Percentiles rank a stretch among this genome's conserved stretches.
Evolutionary conservation across 345 rosid species (phyloP).

Genomic region (Linum usitatissimum): DNA sequence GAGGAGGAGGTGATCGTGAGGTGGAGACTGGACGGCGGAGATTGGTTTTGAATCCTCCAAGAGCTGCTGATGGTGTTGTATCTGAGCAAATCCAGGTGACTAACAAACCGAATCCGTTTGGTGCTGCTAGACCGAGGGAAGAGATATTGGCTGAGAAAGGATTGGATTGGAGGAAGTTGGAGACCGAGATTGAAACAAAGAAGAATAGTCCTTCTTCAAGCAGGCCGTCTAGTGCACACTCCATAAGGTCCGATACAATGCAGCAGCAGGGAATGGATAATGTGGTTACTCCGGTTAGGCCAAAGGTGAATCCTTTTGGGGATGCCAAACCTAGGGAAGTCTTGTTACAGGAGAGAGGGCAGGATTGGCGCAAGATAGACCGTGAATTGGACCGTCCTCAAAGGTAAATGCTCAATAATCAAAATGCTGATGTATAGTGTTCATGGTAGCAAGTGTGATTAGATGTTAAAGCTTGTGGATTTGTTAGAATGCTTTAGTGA

Average conservation of each 20-base stretch:
- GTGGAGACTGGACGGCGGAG: conserved; percentile 49
- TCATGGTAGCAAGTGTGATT: neutral
- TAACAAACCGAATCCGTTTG: conserved; percentile 70
- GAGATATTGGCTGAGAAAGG: conserved; percentile 89
- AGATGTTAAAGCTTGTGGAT: no score
- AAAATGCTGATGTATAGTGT: neutral
- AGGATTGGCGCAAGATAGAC: conserved; percentile 92
- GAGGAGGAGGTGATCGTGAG: conserved; percentile 28
- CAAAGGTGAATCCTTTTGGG: conserved; percentile 90
- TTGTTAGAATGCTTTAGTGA: no score
- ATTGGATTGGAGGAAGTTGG: conserved; percentile 83
- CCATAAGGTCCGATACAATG: conserved; percentile 70
- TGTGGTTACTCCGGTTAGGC: conserved; percentile 49
- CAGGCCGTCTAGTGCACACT: conserved; percentile 88
- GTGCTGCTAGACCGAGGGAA: conserved; percentile 90
- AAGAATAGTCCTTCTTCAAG: conserved; percentile 51
- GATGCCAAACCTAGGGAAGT: conserved; percentile 94
- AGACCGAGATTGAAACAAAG: conserved; percentile 65
- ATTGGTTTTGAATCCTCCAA: conserved; percentile 57
- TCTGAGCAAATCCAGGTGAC: conserved; percentile 36
- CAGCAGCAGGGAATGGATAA: conserved; percentile 47
- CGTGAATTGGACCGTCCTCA: conserved; percentile 64
- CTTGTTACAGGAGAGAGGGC: conserved; percentile 74
- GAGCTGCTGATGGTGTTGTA: conserved; percentile 31
- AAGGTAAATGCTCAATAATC: conserved; percentile 30